Conservation (phyloP, 371 early-diverging fungal species). For the Basidiobolus meristosporus region DNA sequence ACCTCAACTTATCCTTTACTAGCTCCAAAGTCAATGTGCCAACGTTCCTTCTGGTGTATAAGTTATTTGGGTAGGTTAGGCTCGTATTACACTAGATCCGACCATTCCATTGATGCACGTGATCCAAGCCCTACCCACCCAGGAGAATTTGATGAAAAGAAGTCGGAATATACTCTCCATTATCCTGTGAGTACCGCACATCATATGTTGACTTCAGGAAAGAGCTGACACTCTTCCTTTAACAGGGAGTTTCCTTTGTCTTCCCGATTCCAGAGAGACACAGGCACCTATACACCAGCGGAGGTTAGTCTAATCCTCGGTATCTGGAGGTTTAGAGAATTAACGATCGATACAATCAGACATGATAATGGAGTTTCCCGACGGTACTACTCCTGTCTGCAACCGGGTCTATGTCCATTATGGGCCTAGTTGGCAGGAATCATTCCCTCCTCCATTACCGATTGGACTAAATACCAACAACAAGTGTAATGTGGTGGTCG, state of each 20-base stretch:
- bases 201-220: no score
- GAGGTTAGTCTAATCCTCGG: not conserved
- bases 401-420: constrained; percentile 33
- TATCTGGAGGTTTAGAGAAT: not conserved
- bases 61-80: constrained; percentile 35
- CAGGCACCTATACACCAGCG: constrained; percentile 17
- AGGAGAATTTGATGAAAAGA: constrained; percentile 31
- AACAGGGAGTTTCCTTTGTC: constrained; percentile 42
- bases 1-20: no score
- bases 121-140: constrained; percentile 33
- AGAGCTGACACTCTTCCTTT: not conserved
- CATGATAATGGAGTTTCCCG: constrained; percentile 48
- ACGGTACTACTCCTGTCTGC: constrained; percentile 55
- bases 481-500: constrained; percentile 6
- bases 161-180: constrained; percentile 32
- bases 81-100: no score
- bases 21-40: constrained; percentile 39
- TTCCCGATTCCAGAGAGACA: constrained; percentile 48
- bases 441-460: constrained; percentile 18
- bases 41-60: constrained; percentile 44
- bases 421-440: constrained; percentile 24
- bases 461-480: constrained; percentile 7
- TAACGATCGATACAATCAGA: constrained; percentile 10
- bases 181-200: constrained; percentile 56
- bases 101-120: not conserved